Conservation (phyloP, 768 basidiomycete genomes). For the Chalciporus sphaerocephalus region DNA sequence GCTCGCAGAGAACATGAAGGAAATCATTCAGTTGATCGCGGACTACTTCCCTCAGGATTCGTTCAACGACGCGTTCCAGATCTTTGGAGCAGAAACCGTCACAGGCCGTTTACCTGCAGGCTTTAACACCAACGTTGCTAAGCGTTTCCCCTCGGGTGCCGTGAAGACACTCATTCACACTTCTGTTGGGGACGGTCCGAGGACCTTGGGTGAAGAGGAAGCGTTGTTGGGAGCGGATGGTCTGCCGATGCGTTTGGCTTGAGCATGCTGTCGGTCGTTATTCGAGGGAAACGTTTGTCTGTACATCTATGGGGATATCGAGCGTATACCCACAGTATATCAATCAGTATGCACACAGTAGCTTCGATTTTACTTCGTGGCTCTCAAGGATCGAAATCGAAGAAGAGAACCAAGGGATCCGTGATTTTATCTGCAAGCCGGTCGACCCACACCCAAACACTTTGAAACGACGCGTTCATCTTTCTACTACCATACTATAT, state of each 20-base stretch:
- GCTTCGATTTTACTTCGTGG: not conserved
- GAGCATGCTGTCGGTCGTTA: not conserved
- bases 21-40: conserved; percentile 72
- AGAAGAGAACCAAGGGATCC: too few relatives aligned
- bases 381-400: not conserved
- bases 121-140: conserved; percentile 77
- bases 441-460: too few relatives aligned
- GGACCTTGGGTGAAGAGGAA: conserved; percentile 59
- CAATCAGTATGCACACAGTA: not conserved
- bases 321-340: not conserved
- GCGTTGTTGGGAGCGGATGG: conserved; percentile 66
- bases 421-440: too few relatives aligned
- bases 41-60: conserved; percentile 82
- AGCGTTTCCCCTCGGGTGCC: conserved; percentile 65
- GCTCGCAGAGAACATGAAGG: conserved; percentile 65
- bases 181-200: conserved; percentile 86
- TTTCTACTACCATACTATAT: too few relatives aligned
- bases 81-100: conserved; percentile 46
- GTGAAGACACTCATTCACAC: conserved; percentile 93
- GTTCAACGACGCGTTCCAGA: conserved; percentile 72
- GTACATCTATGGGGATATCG: not conserved
- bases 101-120: conserved; percentile 56
- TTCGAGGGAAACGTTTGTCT: not conserved
- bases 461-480: too few relatives aligned
- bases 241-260: conserved; percentile 55